phyloP scores from a whole-genome alignment of 2,329 filamentous ascomycete species.

The Metarhizium guizhouense region DNA sequence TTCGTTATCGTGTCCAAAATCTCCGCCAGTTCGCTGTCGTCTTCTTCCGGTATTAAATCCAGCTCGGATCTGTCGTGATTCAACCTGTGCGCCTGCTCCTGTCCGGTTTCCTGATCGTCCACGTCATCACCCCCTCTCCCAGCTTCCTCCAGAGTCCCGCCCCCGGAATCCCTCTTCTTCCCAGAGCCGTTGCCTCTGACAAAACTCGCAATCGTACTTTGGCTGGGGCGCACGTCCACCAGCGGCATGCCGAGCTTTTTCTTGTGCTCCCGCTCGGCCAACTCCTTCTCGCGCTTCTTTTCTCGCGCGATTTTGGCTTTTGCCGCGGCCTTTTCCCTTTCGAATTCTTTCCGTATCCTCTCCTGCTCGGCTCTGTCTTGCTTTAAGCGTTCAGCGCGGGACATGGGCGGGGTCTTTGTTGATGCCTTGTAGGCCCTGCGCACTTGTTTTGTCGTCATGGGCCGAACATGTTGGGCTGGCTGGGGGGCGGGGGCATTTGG shows the following conservation, averaged over 20 bases:
- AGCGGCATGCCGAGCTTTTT: slow-evolving; percentile 44
- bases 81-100: not conserved
- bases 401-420: slow-evolving; percentile 26
- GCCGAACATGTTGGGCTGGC: not conserved
- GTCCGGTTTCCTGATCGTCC: not conserved
- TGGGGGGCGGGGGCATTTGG: slow-evolving; percentile 18
- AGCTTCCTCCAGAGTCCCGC: slow-evolving; percentile 1
- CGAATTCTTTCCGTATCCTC: slow-evolving; percentile 42
- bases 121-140: not conserved
- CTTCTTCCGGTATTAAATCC: slow-evolving; percentile 13
- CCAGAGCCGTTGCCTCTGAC: slow-evolving; percentile 26
- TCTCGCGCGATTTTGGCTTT: slow-evolving; percentile 43
- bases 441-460: slow-evolving; percentile 34
- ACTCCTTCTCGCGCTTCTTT: slow-evolving; percentile 46
- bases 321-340: slow-evolving; percentile 37
- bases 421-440: slow-evolving; percentile 28
- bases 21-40: slow-evolving; percentile 16
- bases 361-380: slow-evolving; percentile 42
- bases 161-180: slow-evolving; percentile 21
- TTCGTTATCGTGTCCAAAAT: slow-evolving; percentile 8
- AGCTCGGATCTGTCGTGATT: slow-evolving; percentile 6
- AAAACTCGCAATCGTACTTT: slow-evolving; percentile 48
- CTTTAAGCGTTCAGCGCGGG: slow-evolving; percentile 28
- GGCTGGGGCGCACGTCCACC: slow-evolving; percentile 45
- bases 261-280: slow-evolving; percentile 38